These are phyloP conservation scores for Neoscytalidium dimidiatum DNA, from an alignment of 2,329 filamentous ascomycete species.

Conservation along the genomic window DNA sequence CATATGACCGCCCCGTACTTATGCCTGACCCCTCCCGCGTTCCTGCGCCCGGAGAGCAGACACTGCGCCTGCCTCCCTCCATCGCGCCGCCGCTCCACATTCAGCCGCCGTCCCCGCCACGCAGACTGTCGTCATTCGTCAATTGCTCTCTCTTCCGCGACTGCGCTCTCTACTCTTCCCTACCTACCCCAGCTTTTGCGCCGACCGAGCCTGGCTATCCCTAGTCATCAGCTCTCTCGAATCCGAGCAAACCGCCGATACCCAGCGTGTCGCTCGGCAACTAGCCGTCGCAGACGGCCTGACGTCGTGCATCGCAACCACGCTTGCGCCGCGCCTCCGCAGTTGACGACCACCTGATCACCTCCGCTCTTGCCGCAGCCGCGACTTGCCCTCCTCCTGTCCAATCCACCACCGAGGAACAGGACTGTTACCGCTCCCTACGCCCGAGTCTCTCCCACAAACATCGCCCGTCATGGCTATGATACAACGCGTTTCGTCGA, in stretches of 20 bases:
- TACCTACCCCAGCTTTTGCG: slow-evolving; percentile 8
- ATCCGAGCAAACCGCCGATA: not conserved
- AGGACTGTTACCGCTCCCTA: not conserved
- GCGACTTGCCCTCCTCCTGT: not conserved
- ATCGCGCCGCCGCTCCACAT: not conserved
- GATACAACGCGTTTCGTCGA: slow-evolving; percentile 39
- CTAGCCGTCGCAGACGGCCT: not conserved
- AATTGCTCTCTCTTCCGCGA: not conserved
- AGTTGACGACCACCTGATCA: not conserved
- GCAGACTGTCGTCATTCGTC: slow-evolving; percentile 8
- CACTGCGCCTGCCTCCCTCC: not conserved
- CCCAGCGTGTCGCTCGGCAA: not conserved
- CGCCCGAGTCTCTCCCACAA: not conserved
- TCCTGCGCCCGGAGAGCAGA: not conserved
- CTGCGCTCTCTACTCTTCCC: not conserved
- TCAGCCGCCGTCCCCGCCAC: not conserved
- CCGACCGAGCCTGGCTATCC: not conserved
- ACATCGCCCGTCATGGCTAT: slow-evolving; percentile 36
- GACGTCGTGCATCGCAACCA: slow-evolving; percentile 2
- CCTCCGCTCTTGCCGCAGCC: not conserved
- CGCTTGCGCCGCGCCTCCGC: not conserved
- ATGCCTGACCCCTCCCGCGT: not conserved
- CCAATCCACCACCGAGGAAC: not conserved
- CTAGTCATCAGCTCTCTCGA: not conserved
- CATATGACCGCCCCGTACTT: not conserved